Percentiles rank a stretch among this genome's conserved stretches.
These are phyloP conservation scores for Pseudogymnoascus sp. DNA, from an alignment of 2,329 filamentous ascomycete genomes.

Conservation along the genomic window DNA sequence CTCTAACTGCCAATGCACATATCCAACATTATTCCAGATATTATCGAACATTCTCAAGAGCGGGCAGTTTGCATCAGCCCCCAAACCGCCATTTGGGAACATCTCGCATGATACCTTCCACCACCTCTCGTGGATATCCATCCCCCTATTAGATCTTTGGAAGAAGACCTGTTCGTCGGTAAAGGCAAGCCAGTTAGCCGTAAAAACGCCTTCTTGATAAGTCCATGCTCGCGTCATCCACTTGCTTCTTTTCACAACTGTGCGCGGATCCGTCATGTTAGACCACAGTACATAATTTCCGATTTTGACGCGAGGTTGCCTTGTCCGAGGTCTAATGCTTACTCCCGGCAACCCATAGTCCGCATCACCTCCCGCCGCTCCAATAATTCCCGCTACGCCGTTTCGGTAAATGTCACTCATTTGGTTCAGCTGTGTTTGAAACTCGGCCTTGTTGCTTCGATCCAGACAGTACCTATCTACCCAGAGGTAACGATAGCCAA, in stretches of 20 bases:
- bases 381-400: constrained; percentile 13
- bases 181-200: constrained; percentile 28
- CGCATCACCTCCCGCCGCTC: constrained; percentile 12
- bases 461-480: constrained; percentile 20
- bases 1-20: not conserved
- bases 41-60: not conserved
- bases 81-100: not conserved
- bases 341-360: constrained; percentile 14
- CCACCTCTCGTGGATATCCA: not conserved
- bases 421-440: constrained; percentile 3
- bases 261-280: not conserved
- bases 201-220: constrained; percentile 18
- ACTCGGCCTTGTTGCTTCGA: constrained; percentile 11
- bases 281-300: constrained; percentile 12
- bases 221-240: constrained; percentile 20
- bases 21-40: not conserved
- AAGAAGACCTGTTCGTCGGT: constrained; percentile 26
- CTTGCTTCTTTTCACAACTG: constrained; percentile 2
- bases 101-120: not conserved
- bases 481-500: constrained; percentile 14
- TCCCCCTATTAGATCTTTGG: constrained; percentile 6
- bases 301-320: constrained; percentile 5
- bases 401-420: constrained; percentile 15
- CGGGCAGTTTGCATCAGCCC: not conserved
- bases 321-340: not conserved